These are phyloP conservation scores for Lignosus rhinocerotis DNA, from an alignment of 1,284 basidiomycete genomes.

Conservation along the genomic window DNA sequence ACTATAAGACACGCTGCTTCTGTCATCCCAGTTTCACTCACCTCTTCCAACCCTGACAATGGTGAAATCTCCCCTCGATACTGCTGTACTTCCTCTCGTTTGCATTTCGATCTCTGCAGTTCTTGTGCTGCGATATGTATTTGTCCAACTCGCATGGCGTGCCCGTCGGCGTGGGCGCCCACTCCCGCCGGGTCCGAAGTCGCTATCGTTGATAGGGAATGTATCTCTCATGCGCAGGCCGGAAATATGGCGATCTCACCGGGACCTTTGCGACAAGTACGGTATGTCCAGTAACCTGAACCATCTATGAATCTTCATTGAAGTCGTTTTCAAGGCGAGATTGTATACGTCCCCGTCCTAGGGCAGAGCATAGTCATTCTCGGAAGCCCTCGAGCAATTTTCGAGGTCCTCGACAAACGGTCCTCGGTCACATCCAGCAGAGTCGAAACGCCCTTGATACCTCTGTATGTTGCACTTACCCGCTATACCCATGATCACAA, in stretches of 20 bases:
- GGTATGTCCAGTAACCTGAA: not conserved
- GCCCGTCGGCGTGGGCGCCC: not conserved
- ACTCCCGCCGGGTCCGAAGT: not conserved
- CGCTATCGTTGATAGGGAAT: not conserved
- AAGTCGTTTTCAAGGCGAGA: conserved; percentile 9
- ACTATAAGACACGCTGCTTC: no score
- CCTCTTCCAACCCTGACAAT: no score
- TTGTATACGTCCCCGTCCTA: conserved; percentile 25
- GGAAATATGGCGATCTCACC: not conserved
- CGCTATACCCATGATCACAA: no score
- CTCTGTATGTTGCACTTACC: not conserved
- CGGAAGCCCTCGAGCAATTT: not conserved
- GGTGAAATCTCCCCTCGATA: no score
- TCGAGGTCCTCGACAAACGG: conserved; percentile 12
- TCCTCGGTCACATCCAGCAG: conserved; percentile 11
- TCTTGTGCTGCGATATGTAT: not conserved
- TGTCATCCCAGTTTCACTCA: no score
- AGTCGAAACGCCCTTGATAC: not conserved
- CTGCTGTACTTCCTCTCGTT: not conserved
- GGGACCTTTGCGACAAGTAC: not conserved
- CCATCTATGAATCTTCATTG: not conserved
- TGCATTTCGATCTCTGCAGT: not conserved
- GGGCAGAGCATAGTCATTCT: conserved; percentile 25
- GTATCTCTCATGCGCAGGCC: not conserved
- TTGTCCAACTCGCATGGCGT: not conserved